Base-by-base conservation (phyloP, 139 green algal genomes). In the Picocystis salinarum region DNA sequence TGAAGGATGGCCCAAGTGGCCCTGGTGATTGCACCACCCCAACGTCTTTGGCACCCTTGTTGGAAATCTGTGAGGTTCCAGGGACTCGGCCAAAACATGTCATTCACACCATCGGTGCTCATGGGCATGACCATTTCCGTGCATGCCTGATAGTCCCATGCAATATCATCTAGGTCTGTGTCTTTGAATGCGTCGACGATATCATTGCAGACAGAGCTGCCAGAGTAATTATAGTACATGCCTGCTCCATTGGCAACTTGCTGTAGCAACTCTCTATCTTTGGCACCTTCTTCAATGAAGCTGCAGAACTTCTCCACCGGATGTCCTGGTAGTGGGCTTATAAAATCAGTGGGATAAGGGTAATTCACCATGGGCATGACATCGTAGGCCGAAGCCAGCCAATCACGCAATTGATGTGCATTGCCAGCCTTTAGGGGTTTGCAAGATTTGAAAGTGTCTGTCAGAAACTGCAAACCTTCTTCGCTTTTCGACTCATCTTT, bases 291-390 rank as follows among this genome's bases (percentile, higher is more conserved):
- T n/a, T n/a, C n/a, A n/a, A n/a, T n/a, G n/a, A n/a, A n/a, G n/a
- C n/a, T n/a, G n/a, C n/a, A n/a, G n/a, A n/a, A n/a, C n/a, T n/a
- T n/a, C n/a, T n/a, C n/a, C n/a, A n/a, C n/a, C n/a, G n/a, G n/a
- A n/a, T n/a, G n/a, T n/a, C n/a, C n/a, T n/a, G n/a, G n/a, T n/a
- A n/a, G n/a, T n/a, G n/a, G n/a, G n/a, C n/a, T n/a, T n/a, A 77
- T 74, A 58, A 78, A 78, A 17, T 46, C 40, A 13, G 37, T 63
- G 4, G 59, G 25, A 36, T 67, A 80, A 11, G 71, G 76, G 45
- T 69, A 79, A 50, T 76, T 73, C 33, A 64, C 71, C 76, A 87
- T 87, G 6, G 74, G 71, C 22, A 67, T 72, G 5, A 64, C 62
- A 55, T 86, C 73, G 37, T 75, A 86, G 1, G 68, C 66, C 22